phyloP scores from a whole-genome alignment of 106 monocot species.

The Apostasia ramifera region DNA sequence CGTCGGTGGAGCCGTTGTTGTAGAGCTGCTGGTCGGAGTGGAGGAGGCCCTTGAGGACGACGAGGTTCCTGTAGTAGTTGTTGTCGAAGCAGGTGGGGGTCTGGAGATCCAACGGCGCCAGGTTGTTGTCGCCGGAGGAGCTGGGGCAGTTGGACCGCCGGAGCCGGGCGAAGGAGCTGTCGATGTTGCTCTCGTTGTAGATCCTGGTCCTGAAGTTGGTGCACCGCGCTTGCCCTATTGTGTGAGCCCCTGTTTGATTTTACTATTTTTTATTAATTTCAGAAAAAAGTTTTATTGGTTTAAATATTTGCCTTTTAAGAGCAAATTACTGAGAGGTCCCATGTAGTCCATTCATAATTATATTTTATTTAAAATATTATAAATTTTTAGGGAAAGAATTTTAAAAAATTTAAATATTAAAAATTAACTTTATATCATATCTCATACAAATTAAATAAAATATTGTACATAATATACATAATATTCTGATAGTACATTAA shows the following conservation, averaged over 20 bases:
- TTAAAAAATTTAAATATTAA: too few species aligned
- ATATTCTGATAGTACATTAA: too few species aligned
- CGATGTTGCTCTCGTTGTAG: constrained; percentile 82
- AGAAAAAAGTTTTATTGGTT: neutral
- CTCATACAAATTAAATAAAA: too few species aligned
- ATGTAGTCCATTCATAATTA: too few species aligned
- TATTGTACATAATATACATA: too few species aligned
- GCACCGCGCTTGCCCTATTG: constrained; percentile 68
- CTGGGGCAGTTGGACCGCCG: constrained; percentile 38
- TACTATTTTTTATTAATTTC: neutral
- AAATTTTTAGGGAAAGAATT: too few species aligned
- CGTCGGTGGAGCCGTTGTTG: constrained; percentile 52
- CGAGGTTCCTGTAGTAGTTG: constrained; percentile 71
- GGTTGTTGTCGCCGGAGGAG: constrained; percentile 41
- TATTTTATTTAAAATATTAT: too few species aligned
- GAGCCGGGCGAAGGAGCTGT: constrained; percentile 34
- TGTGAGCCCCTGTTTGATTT: constrained; percentile 49
- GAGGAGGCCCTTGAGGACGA: constrained; percentile 52
- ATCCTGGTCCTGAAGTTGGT: constrained; percentile 43
- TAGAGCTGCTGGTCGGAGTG: constrained; percentile 90
- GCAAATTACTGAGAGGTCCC: too few species aligned
- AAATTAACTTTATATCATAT: too few species aligned
- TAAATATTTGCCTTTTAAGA: too few species aligned
- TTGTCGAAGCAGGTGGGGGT: constrained; percentile 57
- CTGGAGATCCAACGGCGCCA: constrained; percentile 52